Evolutionary conservation across 2,329 filamentous ascomycete genomes (phyloP).

Genomic region (Colletotrichum eremochloae): DNA sequence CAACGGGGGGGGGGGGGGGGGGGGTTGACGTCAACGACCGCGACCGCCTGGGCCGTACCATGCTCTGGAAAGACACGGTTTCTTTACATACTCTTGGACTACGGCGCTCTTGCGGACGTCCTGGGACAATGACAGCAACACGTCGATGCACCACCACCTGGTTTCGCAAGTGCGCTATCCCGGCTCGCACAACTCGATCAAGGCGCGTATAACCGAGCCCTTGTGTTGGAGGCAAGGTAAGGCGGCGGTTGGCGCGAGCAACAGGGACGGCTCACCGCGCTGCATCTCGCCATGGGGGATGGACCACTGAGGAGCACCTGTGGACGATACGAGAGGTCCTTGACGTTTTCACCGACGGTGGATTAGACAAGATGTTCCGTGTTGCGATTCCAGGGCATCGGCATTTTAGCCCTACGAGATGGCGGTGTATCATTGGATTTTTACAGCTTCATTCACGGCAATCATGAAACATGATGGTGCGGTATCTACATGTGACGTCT

Average conservation of each 20-base stretch:
- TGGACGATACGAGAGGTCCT: not conserved
- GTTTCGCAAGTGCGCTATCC: not conserved
- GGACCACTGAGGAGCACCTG: too few species aligned
- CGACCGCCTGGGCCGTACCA: not conserved
- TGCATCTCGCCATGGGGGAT: too few species aligned
- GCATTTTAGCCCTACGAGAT: not conserved
- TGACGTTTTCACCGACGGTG: not conserved
- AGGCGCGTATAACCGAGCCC: not conserved
- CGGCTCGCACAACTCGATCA: not conserved
- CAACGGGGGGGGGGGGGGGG: too few species aligned
- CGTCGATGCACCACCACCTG: not conserved
- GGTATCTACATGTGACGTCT: constrained; percentile 5
- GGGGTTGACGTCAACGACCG: constrained; percentile 1
- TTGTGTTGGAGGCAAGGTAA: not conserved
- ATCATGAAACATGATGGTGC: not conserved
- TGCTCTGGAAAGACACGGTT: not conserved
- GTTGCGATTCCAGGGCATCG: not conserved
- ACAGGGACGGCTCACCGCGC: not conserved
- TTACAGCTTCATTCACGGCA: not conserved
- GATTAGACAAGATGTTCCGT: not conserved
- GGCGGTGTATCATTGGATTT: not conserved
- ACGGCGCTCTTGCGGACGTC: not conserved
- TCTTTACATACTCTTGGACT: not conserved
- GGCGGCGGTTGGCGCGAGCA: not conserved
- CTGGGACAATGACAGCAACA: not conserved